Percentiles rank a stretch among this genome's conserved stretches.
phyloP scores from a whole-genome alignment of 2,329 filamentous ascomycete genomes.

The Xenoacremonium recifei region DNA sequence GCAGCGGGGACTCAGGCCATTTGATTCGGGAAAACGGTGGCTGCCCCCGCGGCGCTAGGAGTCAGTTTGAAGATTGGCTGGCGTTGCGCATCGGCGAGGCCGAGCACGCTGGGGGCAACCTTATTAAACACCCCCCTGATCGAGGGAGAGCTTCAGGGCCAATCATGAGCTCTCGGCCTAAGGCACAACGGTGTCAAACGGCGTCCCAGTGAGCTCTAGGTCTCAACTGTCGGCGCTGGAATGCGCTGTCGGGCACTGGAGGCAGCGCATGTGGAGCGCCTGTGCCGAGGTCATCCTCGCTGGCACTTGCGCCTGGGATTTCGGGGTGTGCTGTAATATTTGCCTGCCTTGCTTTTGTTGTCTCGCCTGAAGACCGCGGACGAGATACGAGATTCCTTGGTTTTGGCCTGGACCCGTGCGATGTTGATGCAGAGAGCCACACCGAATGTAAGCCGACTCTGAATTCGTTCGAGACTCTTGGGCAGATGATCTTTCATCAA shows the following conservation, averaged over 20 bases:
- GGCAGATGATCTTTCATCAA: neutral
- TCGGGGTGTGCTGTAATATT: too few relatives aligned
- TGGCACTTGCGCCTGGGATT: neutral
- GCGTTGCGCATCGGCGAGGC: constrained; percentile 25
- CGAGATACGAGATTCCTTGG: too few relatives aligned
- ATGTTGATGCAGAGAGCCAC: too few relatives aligned
- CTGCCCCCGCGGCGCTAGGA: constrained; percentile 7
- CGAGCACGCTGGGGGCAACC: constrained; percentile 25
- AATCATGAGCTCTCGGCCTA: constrained; percentile 11
- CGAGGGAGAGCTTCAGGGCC: constrained; percentile 4
- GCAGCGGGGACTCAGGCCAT: constrained; percentile 16
- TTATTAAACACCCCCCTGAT: constrained; percentile 17
- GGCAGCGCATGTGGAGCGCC: constrained; percentile 11
- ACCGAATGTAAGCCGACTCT: neutral
- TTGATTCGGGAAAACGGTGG: constrained; percentile 12
- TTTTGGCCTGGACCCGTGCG: too few relatives aligned
- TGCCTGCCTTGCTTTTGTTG: too few relatives aligned
- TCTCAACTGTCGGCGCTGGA: constrained; percentile 22
- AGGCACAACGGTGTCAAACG: neutral
- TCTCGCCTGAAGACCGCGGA: too few relatives aligned
- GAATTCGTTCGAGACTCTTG: neutral
- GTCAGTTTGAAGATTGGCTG: constrained; percentile 15
- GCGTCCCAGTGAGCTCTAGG: neutral
- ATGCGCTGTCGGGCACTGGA: constrained; percentile 15
- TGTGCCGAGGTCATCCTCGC: constrained; percentile 6